Percentiles rank a stretch among this genome's conserved stretches.
phyloP scores from a whole-genome alignment of 257 asterid genomes.

The Linderniella brevidens region DNA sequence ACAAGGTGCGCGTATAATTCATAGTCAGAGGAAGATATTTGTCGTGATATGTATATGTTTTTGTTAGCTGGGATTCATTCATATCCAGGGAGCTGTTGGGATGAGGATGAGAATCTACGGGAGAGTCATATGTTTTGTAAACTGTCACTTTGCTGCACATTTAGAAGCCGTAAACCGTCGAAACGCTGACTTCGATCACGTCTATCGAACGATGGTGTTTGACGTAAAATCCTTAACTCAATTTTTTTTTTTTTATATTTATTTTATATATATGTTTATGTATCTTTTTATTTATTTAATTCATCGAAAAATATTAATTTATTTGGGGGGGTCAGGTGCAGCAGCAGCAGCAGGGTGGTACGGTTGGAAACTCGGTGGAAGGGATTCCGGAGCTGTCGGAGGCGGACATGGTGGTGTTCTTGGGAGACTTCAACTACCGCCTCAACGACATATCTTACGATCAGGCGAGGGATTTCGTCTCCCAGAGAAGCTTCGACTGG shows the following conservation, averaged over 20 bases:
- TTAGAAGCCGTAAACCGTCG: constrained; percentile 84
- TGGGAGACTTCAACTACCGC: constrained; percentile 94
- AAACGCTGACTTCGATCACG: constrained; percentile 93
- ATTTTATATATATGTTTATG: too few species aligned
- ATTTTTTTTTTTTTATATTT: too few species aligned
- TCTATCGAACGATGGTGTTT: constrained; percentile 69
- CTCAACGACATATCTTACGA: constrained; percentile 84
- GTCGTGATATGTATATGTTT: too few species aligned
- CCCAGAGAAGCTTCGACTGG: constrained; percentile 97
- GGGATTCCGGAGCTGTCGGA: constrained; percentile 84
- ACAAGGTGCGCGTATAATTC: constrained; percentile 40
- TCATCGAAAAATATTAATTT: too few species aligned
- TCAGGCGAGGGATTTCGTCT: constrained; percentile 90
- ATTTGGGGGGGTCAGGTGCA: too few species aligned
- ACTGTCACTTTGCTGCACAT: constrained; percentile 98
- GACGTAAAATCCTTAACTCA: constrained; percentile 23
- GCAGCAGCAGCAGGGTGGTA: constrained; percentile 38
- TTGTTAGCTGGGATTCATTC: constrained; percentile 10
- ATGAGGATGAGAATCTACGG: constrained; percentile 82
- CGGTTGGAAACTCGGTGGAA: constrained; percentile 33
- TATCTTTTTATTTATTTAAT: too few species aligned
- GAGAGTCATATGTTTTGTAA: constrained; percentile 75
- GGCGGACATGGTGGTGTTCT: constrained; percentile 89
- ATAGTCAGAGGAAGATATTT: neutral
- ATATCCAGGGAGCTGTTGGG: constrained; percentile 99